Evolutionary conservation across 352 stramenopile genomes (phyloP).

Genomic region (Globisporangium rhizosaccharum): DNA sequence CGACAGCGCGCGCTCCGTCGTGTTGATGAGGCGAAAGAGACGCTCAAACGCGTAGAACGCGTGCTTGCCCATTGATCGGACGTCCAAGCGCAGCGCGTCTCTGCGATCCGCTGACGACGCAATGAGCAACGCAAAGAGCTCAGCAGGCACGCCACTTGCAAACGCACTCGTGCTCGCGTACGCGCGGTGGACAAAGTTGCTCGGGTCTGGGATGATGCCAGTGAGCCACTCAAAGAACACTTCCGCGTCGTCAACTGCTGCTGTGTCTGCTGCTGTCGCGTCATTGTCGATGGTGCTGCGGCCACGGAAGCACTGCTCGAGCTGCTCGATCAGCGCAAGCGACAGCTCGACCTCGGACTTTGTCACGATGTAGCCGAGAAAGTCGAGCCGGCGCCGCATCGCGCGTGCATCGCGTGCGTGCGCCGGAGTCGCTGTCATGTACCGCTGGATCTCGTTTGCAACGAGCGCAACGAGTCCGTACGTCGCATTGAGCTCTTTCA

Average conservation of each 20-base stretch:
- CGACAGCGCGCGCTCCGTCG: constrained; percentile 32
- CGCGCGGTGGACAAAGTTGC: constrained; percentile 64
- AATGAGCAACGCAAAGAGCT: constrained; percentile 48
- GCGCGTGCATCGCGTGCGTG: constrained; percentile 2
- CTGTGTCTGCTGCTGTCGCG: constrained; percentile 11
- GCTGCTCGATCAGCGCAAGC: constrained; percentile 46
- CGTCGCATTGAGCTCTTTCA: constrained; percentile 64
- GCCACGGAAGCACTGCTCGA: constrained; percentile 56
- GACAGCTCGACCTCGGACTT: constrained; percentile 66
- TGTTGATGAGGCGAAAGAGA: constrained; percentile 64
- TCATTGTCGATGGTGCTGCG: background rate
- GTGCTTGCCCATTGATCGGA: constrained; percentile 43
- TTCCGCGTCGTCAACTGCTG: constrained; percentile 32
- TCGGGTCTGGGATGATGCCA: constrained; percentile 54
- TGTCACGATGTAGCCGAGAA: constrained; percentile 73
- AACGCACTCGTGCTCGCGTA: constrained; percentile 53
- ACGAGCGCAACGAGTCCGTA: constrained; percentile 58
- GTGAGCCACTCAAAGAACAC: constrained; percentile 78
- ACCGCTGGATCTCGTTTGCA: constrained; percentile 48
- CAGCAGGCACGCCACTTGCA: constrained; percentile 34
- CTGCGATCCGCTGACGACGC: constrained; percentile 7
- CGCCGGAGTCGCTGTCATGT: constrained; percentile 14
- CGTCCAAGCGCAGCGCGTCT: constrained; percentile 34
- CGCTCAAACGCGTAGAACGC: constrained; percentile 53
- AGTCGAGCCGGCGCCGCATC: constrained; percentile 50